Evolutionary conservation across 805 yeast genomes (phyloP).

Genomic region (Barnettozyma sucrosica): DNA sequence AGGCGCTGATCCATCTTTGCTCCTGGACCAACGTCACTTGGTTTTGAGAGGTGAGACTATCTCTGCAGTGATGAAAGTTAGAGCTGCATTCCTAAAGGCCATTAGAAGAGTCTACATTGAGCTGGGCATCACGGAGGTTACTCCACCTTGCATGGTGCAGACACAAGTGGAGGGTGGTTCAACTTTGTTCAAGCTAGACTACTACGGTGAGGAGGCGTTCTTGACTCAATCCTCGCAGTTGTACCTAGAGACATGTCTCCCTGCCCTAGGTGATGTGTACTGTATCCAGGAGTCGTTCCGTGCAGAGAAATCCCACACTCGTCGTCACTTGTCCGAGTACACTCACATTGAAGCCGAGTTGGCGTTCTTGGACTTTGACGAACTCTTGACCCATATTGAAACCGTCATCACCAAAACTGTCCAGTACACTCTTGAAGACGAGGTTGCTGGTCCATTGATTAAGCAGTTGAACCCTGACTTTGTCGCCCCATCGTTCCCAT

Average conservation of each 20-base stretch:
- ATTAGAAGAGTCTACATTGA: conserved; percentile 74
- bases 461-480: conserved; percentile 91
- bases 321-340: conserved; percentile 95
- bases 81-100: conserved; percentile 71
- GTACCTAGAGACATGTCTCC: conserved; percentile 92
- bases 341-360: conserved; percentile 96
- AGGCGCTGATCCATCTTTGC: conserved; percentile 85
- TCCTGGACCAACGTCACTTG: conserved; percentile 93
- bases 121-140: conserved; percentile 79
- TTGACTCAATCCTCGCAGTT: conserved; percentile 96
- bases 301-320: conserved; percentile 97
- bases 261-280: conserved; percentile 95
- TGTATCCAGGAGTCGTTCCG: conserved; percentile 98
- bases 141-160: conserved; percentile 99
- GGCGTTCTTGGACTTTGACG: conserved; percentile 83
- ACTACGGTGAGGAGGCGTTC: conserved; percentile 95
- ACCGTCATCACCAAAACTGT: conserved; percentile 62
- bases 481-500: conserved; percentile 76
- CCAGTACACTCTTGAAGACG: conserved; percentile 77
- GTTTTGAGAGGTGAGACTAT: conserved; percentile 95
- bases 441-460: conserved; percentile 85
- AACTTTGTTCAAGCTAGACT: conserved; percentile 85
- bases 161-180: conserved; percentile 99
- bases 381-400: conserved; percentile 81
- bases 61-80: conserved; percentile 88